A percentile compares a stretch with the other conserved stretches of the same genome.
These are phyloP conservation scores for Spiromastix sp. DNA, from an alignment of 2,329 filamentous ascomycete genomes.

Conservation along the genomic window DNA sequence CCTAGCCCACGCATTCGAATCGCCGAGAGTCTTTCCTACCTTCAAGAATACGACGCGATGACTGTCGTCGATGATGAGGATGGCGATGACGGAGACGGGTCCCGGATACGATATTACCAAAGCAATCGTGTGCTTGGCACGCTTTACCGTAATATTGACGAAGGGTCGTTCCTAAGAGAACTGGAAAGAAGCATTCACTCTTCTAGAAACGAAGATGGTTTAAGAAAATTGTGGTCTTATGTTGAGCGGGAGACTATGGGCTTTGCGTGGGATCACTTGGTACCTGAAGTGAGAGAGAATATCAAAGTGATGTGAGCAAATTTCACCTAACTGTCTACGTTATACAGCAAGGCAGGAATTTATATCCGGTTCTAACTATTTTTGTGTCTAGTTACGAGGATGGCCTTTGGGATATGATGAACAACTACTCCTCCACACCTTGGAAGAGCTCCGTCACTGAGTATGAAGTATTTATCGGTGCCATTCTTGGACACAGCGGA, in stretches of 20 bases:
- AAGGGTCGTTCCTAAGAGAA: slow-evolving; percentile 52
- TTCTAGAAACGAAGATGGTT: slow-evolving; percentile 1
- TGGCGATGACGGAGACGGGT: slow-evolving; percentile 36
- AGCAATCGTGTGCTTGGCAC: slow-evolving; percentile 59
- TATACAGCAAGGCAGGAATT: too few species aligned
- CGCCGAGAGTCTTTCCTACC: slow-evolving; percentile 23
- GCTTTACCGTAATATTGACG: slow-evolving; percentile 64
- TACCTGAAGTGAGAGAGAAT: slow-evolving; percentile 8
- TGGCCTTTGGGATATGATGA: slow-evolving; percentile 15
- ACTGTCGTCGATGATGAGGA: slow-evolving; percentile 37
- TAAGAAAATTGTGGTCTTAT: slow-evolving; percentile 17
- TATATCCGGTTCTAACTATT: too few species aligned
- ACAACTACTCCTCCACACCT: slow-evolving; percentile 13
- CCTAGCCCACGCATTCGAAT: slow-evolving; percentile 36
- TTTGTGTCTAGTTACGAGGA: slow-evolving; percentile 9
- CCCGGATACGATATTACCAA: slow-evolving; percentile 49
- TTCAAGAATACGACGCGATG: slow-evolving; percentile 37
- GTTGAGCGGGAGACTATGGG: slow-evolving; percentile 14
- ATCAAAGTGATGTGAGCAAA: slow-evolving; percentile 16
- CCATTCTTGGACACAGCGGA: slow-evolving; percentile 14
- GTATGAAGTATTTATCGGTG: slow-evolving; percentile 12
- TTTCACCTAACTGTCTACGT: too few species aligned
- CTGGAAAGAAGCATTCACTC: slow-evolving; percentile 29
- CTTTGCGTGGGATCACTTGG: slow-evolving; percentile 16
- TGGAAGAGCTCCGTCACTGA: slow-evolving; percentile 14